These are phyloP conservation scores for Wallacemonas rigidus DNA, from an alignment of 208 protist genomes.

Conservation along the genomic window DNA sequence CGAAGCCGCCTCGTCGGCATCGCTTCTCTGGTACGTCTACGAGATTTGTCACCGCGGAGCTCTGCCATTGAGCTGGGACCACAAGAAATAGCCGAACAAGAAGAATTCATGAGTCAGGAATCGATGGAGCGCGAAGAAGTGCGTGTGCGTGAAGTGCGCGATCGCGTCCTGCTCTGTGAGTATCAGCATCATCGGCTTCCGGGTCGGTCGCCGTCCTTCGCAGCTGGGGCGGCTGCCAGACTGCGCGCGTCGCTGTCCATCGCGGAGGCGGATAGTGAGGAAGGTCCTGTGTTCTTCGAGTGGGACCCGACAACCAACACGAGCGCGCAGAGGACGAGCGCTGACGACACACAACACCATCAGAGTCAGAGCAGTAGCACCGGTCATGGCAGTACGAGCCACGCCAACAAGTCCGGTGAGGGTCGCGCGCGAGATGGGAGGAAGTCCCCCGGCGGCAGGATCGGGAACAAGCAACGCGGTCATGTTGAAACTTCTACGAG, in stretches of 20 bases:
- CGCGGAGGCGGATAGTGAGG: not conserved
- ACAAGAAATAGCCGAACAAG: not conserved
- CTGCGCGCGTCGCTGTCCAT: slow-evolving; percentile 6
- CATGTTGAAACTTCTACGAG: slow-evolving; percentile 1
- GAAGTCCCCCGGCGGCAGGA: too few species aligned
- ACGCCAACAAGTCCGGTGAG: not conserved
- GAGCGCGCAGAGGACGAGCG: not conserved
- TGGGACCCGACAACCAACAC: slow-evolving; percentile 75
- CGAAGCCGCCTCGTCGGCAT: slow-evolving; percentile 17
- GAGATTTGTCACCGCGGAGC: slow-evolving; percentile 13
- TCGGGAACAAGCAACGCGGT: too few species aligned
- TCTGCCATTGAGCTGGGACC: not conserved
- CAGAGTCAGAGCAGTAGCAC: not conserved
- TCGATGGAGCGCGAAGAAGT: slow-evolving; percentile 14
- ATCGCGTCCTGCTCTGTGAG: slow-evolving; percentile 18
- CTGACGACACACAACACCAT: slow-evolving; percentile 6
- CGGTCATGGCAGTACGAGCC: not conserved
- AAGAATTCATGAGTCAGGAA: slow-evolving; percentile 17
- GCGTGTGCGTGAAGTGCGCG: slow-evolving; percentile 12
- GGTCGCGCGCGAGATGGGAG: too few species aligned
- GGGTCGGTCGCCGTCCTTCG: slow-evolving; percentile 10
- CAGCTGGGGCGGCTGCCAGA: not conserved
- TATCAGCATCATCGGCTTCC: not conserved
- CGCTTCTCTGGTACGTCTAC: slow-evolving; percentile 11
- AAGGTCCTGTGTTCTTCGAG: slow-evolving; percentile 41